Base-by-base conservation (phyloP, 768 basidiomycete genomes). In the Amanita polypyramis region DNA sequence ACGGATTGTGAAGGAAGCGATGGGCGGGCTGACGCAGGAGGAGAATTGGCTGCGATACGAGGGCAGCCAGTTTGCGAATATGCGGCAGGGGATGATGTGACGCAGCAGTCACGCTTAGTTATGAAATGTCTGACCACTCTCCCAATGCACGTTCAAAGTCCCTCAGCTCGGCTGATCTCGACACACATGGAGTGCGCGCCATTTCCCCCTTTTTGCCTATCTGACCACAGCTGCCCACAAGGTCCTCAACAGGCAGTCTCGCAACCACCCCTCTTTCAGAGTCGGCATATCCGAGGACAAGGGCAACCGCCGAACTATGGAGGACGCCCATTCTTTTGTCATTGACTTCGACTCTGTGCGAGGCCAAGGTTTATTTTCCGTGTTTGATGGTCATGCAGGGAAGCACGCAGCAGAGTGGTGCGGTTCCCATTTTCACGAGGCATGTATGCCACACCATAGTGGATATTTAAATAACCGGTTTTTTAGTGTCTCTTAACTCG, bases 381-480 rank as follows among this genome's bases (percentile, higher is more conserved):
- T 99, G 38, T 99, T 98, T 58, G 96, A 99, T 57, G 96, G 96
- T 2, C 96, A 99, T 62, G 96, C 96, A 1, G 96, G 96, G 14
- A 98, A 95, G 63, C 90, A 97, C 58, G 94, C 95, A 29, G 96
- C 96, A 21, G 96, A 99, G 63, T 98, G 95, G 94, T 98, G 96
- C 65, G 96, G 96, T 36, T 73, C 76, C 56, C 82, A 98, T 63
- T 99, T 99, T 66, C 93, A 98, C 60, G 82, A 93, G 72, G 93
- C 43, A 50, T 23, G 41, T 39, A 44, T 37, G 11, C 14, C 8
- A 14, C 21, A 19, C 20, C 9, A 20, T 14, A 23, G 12, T 10
- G 6, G 43, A 35, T 21, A 14, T 15, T 50, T 21, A 29, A 34
- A 21, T 44, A 25, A 44, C 33, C 23, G 77, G 79, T 76, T 76